phyloP scores from a whole-genome alignment of 2,329 filamentous ascomycete species.

The Apiospora saccharicola region DNA sequence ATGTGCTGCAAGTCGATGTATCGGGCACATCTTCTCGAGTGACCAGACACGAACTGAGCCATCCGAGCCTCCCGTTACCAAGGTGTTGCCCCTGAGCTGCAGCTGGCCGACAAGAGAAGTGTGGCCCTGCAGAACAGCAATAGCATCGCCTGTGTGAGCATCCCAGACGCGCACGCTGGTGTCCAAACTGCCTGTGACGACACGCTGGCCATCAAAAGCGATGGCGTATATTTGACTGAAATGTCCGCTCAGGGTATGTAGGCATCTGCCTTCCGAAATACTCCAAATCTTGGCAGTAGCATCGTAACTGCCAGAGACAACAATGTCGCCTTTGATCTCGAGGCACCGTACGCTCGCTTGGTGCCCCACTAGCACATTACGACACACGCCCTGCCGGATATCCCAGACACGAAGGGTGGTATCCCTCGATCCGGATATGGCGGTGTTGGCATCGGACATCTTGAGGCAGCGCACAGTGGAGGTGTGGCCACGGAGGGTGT shows the following conservation, averaged over 20 bases:
- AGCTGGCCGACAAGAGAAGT: slow-evolving; percentile 96
- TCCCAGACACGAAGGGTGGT: slow-evolving; percentile 97
- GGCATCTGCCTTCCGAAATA: slow-evolving; percentile 91
- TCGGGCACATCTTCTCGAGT: slow-evolving; percentile 85
- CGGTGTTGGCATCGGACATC: slow-evolving; percentile 93
- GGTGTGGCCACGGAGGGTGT: slow-evolving; percentile 91
- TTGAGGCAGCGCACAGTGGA: slow-evolving; percentile 97
- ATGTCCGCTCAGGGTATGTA: slow-evolving; percentile 89
- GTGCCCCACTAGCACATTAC: slow-evolving; percentile 91
- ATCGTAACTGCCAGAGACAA: slow-evolving; percentile 98
- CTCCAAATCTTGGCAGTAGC: slow-evolving; percentile 98
- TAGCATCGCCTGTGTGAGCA: slow-evolving; percentile 82
- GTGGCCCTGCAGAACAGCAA: slow-evolving; percentile 93
- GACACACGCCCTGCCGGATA: slow-evolving; percentile 84
- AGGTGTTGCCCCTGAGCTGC: slow-evolving; percentile 92
- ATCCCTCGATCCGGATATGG: slow-evolving; percentile 95
- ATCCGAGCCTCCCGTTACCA: slow-evolving; percentile 96
- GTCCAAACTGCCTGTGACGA: slow-evolving; percentile 94
- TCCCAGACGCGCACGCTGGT: slow-evolving; percentile 98
- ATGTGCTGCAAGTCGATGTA: slow-evolving; percentile 93
- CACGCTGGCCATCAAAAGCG: slow-evolving; percentile 91
- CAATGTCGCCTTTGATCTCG: slow-evolving; percentile 94
- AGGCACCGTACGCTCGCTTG: slow-evolving; percentile 95
- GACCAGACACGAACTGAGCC: slow-evolving; percentile 98
- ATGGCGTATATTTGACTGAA: slow-evolving; percentile 99